Percentiles rank a stretch among this genome's conserved stretches.
Evolutionary conservation across 164 flowering plant species (phyloP).

Genomic region (Warburgia ugandensis): DNA sequence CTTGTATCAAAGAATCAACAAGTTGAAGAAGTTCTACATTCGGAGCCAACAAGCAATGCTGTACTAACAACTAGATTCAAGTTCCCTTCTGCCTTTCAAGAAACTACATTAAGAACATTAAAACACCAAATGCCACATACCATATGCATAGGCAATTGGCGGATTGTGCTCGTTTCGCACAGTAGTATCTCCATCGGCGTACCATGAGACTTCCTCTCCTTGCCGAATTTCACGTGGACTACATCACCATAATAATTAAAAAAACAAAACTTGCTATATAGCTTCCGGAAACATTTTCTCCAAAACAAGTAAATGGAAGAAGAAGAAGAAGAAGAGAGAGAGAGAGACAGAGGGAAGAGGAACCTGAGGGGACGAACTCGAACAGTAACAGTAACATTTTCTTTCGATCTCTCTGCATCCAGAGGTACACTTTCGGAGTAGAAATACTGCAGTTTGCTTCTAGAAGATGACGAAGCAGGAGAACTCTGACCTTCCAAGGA

Average conservation of each 20-base stretch:
- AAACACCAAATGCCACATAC: slow-evolving; percentile 40
- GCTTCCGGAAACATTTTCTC: background rate
- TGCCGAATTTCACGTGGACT: slow-evolving; percentile 93
- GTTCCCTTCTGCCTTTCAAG: too few species aligned
- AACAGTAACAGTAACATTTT: slow-evolving; percentile 91
- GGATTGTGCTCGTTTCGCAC: slow-evolving; percentile 81
- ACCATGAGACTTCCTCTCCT: slow-evolving; percentile 98
- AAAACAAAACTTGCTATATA: slow-evolving; percentile 7
- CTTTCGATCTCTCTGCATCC: slow-evolving; percentile 52
- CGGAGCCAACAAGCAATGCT: too few species aligned
- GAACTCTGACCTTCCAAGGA: slow-evolving; percentile 54
- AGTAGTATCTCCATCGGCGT: slow-evolving; percentile 94
- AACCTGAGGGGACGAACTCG: slow-evolving; percentile 97
- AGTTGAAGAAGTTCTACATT: too few species aligned
- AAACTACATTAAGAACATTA: too few species aligned
- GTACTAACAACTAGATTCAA: too few species aligned
- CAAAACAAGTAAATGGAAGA: background rate
- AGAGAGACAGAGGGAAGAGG: background rate
- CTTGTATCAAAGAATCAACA: too few species aligned
- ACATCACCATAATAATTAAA: slow-evolving; percentile 1
- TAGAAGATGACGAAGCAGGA: slow-evolving; percentile 54
- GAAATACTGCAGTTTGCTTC: slow-evolving; percentile 42
- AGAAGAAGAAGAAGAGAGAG: background rate
- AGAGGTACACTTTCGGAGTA: slow-evolving; percentile 40
- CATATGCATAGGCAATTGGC: slow-evolving; percentile 85